phyloP scores from a whole-genome alignment of 1,139 yeast species.

The Nakaseomyces glabratus region DNA sequence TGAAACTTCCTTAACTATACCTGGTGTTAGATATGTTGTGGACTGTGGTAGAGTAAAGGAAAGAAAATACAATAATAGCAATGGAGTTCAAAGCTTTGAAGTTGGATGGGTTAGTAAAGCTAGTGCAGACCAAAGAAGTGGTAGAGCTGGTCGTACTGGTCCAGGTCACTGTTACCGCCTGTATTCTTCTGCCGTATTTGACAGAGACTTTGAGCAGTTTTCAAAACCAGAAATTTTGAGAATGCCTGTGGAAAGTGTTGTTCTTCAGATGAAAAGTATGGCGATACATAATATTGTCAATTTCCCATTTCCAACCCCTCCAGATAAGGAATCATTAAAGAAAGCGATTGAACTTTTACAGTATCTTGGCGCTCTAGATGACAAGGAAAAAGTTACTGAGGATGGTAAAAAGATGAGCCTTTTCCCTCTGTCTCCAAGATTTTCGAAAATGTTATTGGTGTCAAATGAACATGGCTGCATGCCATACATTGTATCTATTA shows the following conservation, averaged over 20 bases:
- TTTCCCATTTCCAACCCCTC: conserved; percentile 97
- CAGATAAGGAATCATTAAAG: conserved; percentile 51
- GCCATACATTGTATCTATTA: conserved; percentile 81
- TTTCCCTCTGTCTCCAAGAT: conserved; percentile 91
- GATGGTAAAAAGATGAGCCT: conserved; percentile 79
- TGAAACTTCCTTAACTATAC: conserved; percentile 93
- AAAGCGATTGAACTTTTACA: conserved; percentile 63
- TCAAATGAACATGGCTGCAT: conserved; percentile 84
- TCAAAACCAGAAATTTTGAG: conserved; percentile 83
- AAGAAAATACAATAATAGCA: conserved; percentile 68
- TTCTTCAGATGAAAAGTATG: conserved; percentile 92
- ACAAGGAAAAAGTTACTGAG: conserved; percentile 48
- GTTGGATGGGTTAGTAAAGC: conserved; percentile 93
- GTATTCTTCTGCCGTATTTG: conserved; percentile 92
- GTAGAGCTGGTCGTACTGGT: conserved; percentile 99
- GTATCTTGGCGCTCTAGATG: conserved; percentile 71
- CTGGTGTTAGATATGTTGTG: conserved; percentile 89
- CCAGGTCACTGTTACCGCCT: conserved; percentile 96
- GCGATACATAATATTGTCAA: conserved; percentile 84
- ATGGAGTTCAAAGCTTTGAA: conserved; percentile 89
- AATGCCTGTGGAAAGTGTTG: conserved; percentile 95
- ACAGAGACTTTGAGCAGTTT: conserved; percentile 73
- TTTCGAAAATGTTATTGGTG: conserved; percentile 77
- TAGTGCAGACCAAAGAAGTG: conserved; percentile 89
- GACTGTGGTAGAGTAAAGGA: conserved; percentile 95